Evolutionary conservation across 208 protist species (phyloP), one percentile per base, ranked within the genome.

Genomic region (Trypanosoma brucei): DNA sequence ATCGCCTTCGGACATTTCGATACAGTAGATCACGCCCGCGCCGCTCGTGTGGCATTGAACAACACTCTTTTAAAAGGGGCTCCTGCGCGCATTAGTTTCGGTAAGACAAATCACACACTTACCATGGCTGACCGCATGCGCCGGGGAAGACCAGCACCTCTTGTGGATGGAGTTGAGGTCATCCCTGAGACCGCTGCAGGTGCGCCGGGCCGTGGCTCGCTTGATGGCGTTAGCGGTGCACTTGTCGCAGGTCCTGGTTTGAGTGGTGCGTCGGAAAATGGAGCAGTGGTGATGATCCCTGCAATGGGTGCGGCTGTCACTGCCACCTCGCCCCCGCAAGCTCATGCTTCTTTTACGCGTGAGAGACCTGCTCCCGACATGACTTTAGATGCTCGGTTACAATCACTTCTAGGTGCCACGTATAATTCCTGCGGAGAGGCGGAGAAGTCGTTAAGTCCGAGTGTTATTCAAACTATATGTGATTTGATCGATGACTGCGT

Each of bases 1-100:
- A 92, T 95, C 65, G 88, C 68, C 49, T 95, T 95, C 68, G 88
- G 85, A 3, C 85, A 95, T 65, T 95, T 88, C 68, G 83, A 91
- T 62, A 79, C 72, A 14, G 54, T 86, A 38, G 88, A 92, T 34
- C 59, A 84, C 44, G 81, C 88, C 14, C 72, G 78, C 2, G 62
- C 52, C 1, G 83, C 82, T n/a, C 83, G 88, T 33, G 59, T 85
- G 0, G 78, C 62, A 9, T 68, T 95, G 52, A 62, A 78, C 34
- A 78, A 78, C 61, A 59, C 75, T 14, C 72, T 73, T 34, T 40
- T 95, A 31, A 63, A 75, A n/a, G 88, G 88, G 55, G 76, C 72
- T 34, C 81, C 85, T 3, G 73, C 92, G 40, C 85, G 88, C 40
- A 82, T 91, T 33, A 91, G 73, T 62, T 95, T 91, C 59, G 88